Percentiles rank a stretch among this genome's conserved stretches.
These are phyloP conservation scores for Pythium monospermum DNA, from an alignment of 352 stramenopile genomes.

Conservation along the genomic window DNA sequence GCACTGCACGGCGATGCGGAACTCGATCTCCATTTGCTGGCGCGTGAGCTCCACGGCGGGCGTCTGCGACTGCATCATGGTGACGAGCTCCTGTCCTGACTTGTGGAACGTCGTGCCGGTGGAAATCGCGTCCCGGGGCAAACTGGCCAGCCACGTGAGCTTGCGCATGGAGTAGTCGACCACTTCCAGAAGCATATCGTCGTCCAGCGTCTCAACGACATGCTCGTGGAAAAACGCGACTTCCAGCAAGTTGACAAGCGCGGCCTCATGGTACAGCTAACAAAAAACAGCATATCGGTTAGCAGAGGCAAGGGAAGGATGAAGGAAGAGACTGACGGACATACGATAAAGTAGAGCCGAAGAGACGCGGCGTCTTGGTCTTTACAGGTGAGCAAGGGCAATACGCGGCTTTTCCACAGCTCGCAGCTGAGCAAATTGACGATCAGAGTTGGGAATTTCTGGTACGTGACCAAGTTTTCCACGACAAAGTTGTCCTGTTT, in stretches of 20 bases:
- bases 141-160: slow-evolving; percentile 73
- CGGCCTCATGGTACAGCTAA: slow-evolving; percentile 88
- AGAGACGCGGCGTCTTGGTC: slow-evolving; percentile 61
- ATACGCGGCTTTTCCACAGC: slow-evolving; percentile 84
- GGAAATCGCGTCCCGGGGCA: slow-evolving; percentile 54
- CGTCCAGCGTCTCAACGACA: slow-evolving; percentile 80
- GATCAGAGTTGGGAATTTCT: slow-evolving; percentile 87
- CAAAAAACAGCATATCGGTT: background rate
- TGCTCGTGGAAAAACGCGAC: slow-evolving; percentile 89
- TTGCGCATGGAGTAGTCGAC: slow-evolving; percentile 93
- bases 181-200: slow-evolving; percentile 89
- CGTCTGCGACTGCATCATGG: slow-evolving; percentile 56
- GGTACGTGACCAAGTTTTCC: slow-evolving; percentile 88
- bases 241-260: slow-evolving; percentile 85
- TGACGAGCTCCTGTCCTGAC: slow-evolving; percentile 54
- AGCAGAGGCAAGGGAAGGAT: background rate
- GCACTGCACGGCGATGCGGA: slow-evolving; percentile 77
- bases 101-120: slow-evolving; percentile 69
- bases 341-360: slow-evolving; percentile 89
- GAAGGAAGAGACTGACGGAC: background rate
- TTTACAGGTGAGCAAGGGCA: slow-evolving; percentile 51
- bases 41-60: slow-evolving; percentile 52
- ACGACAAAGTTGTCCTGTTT: slow-evolving; percentile 93
- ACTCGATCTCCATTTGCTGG: slow-evolving; percentile 85
- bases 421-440: slow-evolving; percentile 87